These are phyloP conservation scores for Scalesia atractyloides DNA, from an alignment of 129 eudicot species.

Conservation along the genomic window DNA sequence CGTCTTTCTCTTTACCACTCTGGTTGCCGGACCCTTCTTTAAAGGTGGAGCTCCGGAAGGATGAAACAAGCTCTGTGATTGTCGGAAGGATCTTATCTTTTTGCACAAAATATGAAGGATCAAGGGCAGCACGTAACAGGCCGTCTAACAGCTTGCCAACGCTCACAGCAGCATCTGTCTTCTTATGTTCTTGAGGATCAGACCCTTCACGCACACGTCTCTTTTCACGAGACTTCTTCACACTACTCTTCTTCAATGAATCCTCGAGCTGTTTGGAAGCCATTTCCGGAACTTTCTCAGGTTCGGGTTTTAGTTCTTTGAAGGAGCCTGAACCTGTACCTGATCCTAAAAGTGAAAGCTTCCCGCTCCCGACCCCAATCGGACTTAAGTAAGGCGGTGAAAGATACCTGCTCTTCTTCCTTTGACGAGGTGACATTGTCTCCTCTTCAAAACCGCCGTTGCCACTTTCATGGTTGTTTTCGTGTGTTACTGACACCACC, in stretches of 20 bases:
- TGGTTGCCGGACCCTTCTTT: conserved; percentile 29
- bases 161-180: conserved; percentile 24
- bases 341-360: conserved; percentile 16
- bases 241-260: conserved; percentile 19
- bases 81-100: conserved; percentile 31
- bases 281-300: conserved; percentile 28
- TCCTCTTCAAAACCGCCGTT: conserved; percentile 36
- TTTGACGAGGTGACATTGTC: conserved; percentile 38
- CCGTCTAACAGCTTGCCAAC: conserved; percentile 37
- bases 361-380: neutral
- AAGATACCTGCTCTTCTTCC: conserved; percentile 62
- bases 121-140: conserved; percentile 53
- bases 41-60: conserved; percentile 47
- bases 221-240: conserved; percentile 24
- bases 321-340: conserved; percentile 32
- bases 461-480: conserved; percentile 29
- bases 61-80: conserved; percentile 39
- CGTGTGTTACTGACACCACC: conserved; percentile 25
- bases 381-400: conserved; percentile 63
- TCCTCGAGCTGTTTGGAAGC: conserved; percentile 40
- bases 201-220: conserved; percentile 16
- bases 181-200: conserved; percentile 22
- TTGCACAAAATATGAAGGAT: conserved; percentile 39
- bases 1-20: conserved; percentile 17
- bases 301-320: conserved; percentile 38